A percentile compares a stretch with the other conserved stretches of the same genome.
phyloP scores from a whole-genome alignment of 2,329 filamentous ascomycete genomes.

The Penicillium sp. region DNA sequence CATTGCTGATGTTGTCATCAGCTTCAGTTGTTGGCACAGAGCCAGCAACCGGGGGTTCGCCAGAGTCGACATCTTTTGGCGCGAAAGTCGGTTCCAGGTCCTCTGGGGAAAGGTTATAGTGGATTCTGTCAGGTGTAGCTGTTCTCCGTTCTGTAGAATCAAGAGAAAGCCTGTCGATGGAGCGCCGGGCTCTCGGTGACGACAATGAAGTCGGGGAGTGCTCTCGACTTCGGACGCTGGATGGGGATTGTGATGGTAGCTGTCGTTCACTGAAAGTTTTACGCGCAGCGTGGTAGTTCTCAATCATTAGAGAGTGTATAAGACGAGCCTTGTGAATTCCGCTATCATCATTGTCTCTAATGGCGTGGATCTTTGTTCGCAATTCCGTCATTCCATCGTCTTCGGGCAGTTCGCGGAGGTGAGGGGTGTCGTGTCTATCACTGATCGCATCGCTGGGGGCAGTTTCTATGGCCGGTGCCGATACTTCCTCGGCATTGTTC shows the following conservation, averaged over 20 bases:
- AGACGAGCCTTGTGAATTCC: slow-evolving; percentile 64
- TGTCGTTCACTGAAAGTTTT: slow-evolving; percentile 22
- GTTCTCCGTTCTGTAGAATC: slow-evolving; percentile 26
- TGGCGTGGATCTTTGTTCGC: slow-evolving; percentile 63
- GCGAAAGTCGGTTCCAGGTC: slow-evolving; percentile 67
- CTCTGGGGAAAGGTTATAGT: slow-evolving; percentile 43
- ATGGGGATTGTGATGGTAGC: slow-evolving; percentile 20
- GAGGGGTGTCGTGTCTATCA: slow-evolving; percentile 1
- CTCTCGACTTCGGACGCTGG: slow-evolving; percentile 23
- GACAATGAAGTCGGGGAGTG: slow-evolving; percentile 23
- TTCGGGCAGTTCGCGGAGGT: slow-evolving; percentile 53
- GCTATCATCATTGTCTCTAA: slow-evolving; percentile 59
- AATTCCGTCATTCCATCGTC: slow-evolving; percentile 73
- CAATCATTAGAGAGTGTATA: slow-evolving; percentile 68
- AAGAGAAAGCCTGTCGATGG: slow-evolving; percentile 25
- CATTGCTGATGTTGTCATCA: slow-evolving; percentile 25
- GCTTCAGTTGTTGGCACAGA: neutral
- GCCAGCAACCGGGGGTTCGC: neutral
- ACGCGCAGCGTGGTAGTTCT: slow-evolving; percentile 57
- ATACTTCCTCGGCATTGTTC: neutral
- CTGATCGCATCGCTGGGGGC: neutral
- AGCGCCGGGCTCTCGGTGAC: slow-evolving; percentile 28
- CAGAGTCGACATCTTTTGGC: slow-evolving; percentile 33
- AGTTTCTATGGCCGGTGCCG: neutral
- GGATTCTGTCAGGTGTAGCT: slow-evolving; percentile 25